These are phyloP conservation scores for Flaveria ramosissima DNA, from an alignment of 129 eudicot species.

Conservation along the genomic window DNA sequence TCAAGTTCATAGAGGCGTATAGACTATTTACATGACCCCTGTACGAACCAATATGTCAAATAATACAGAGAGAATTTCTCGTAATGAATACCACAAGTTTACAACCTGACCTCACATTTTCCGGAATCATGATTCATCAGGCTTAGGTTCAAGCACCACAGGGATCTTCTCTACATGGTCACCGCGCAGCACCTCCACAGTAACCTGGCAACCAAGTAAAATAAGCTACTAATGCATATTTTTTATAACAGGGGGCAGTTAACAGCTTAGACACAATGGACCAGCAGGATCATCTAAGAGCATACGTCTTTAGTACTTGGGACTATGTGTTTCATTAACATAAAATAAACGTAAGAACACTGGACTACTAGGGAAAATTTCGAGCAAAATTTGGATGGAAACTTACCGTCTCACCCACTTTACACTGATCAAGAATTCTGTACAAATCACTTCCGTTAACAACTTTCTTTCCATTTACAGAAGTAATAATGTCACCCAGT, in stretches of 20 bases:
- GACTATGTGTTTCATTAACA: too few species aligned
- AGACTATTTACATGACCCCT: constrained; percentile 53
- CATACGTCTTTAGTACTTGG: too few species aligned
- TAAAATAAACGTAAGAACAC: too few species aligned
- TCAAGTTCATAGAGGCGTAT: constrained; percentile 24
- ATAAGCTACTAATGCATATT: too few species aligned
- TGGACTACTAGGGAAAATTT: too few species aligned
- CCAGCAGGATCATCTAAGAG: too few species aligned
- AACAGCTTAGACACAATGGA: too few species aligned
- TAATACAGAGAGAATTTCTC: constrained; percentile 28
- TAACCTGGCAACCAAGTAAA: constrained; percentile 50
- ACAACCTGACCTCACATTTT: constrained; percentile 43
- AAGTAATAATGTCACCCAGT: constrained; percentile 87
- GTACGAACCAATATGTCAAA: constrained; percentile 29
- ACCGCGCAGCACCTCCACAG: constrained; percentile 91
- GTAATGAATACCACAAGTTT: constrained; percentile 25
- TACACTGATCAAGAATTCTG: constrained; percentile 95
- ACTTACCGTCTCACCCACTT: constrained; percentile 83
- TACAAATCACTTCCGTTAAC: constrained; percentile 83
- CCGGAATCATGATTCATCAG: constrained; percentile 63
- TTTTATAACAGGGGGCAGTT: too few species aligned
- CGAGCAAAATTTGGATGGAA: constrained; percentile 6
- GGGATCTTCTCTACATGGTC: constrained; percentile 93
- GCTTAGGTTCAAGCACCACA: constrained; percentile 83
- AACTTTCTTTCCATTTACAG: constrained; percentile 84